These are phyloP conservation scores for Senna siamea DNA, from an alignment of 306 rosid species.

Conservation along the genomic window DNA sequence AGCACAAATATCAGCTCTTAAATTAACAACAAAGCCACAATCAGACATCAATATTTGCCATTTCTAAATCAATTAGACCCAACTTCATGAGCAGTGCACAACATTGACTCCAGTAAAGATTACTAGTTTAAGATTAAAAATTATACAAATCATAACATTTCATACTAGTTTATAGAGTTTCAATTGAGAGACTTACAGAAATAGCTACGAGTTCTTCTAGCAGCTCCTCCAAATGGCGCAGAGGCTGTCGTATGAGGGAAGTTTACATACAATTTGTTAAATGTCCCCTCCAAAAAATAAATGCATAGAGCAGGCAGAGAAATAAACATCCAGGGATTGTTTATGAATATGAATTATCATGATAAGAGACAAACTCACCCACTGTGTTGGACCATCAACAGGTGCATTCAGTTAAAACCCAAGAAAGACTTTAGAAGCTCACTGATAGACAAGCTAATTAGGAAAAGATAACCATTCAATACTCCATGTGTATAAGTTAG, in stretches of 20 bases:
- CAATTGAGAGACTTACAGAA: conserved; percentile 67
- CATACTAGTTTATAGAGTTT: not conserved
- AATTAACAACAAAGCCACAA: not conserved
- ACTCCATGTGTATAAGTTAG: no score
- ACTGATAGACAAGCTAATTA: conserved; percentile 27
- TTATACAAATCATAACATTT: conserved; percentile 10
- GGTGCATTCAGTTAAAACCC: conserved; percentile 72
- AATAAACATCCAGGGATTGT: conserved; percentile 24
- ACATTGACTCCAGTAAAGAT: not conserved
- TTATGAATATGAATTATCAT: conserved; percentile 16
- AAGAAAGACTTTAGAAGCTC: conserved; percentile 34
- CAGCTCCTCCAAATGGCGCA: conserved; percentile 90
- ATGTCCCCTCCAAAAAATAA: not conserved
- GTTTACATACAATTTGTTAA: conserved; percentile 24
- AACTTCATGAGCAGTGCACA: not conserved
- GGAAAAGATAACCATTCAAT: conserved; percentile 17
- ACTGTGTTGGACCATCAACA: conserved; percentile 96
- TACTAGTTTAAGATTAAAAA: not conserved
- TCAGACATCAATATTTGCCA: not conserved
- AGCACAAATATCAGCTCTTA: not conserved
- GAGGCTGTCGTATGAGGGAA: conserved; percentile 69
- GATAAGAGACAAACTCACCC: conserved; percentile 63
- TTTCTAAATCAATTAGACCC: not conserved
- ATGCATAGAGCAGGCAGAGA: conserved; percentile 16
- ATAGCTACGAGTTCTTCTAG: conserved; percentile 94